A percentile compares a stretch with the other conserved stretches of the same genome.
These are phyloP conservation scores for Auricularia sp. DNA, from an alignment of 768 basidiomycete species.

Conservation along the genomic window DNA sequence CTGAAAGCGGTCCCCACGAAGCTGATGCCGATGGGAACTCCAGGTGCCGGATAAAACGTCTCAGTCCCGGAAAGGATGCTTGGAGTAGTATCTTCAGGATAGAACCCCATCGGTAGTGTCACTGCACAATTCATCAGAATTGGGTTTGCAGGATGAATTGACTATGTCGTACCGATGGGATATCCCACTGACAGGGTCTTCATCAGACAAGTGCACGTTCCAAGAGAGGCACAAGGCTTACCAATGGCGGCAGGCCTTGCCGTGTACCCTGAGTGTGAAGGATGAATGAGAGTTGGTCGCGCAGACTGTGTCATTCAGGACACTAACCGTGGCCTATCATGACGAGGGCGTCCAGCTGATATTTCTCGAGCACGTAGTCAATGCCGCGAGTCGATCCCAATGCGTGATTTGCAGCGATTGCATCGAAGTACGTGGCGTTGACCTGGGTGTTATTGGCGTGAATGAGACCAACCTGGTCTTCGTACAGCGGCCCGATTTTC, in stretches of 20 bases:
- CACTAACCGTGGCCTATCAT: conserved; percentile 4
- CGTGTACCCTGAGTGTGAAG: no score
- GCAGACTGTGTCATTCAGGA: background rate
- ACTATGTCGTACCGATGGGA: conserved; percentile 21
- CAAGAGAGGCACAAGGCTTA: conserved; percentile 12
- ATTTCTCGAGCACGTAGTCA: conserved; percentile 8
- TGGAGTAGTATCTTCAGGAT: conserved; percentile 31
- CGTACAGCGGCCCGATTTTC: conserved; percentile 9
- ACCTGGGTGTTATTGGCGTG: conserved; percentile 14
- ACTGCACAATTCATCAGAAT: conserved; percentile 12
- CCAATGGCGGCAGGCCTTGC: conserved; percentile 3
- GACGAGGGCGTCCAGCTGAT: conserved; percentile 10
- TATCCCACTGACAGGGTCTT: conserved; percentile 16
- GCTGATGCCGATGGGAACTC: conserved; percentile 50
- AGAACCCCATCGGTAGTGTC: conserved; percentile 52
- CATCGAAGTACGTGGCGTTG: conserved; percentile 29
- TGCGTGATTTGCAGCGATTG: conserved; percentile 34
- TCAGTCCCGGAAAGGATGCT: conserved; percentile 17
- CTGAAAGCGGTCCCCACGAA: conserved; percentile 55
- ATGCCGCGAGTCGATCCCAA: conserved; percentile 44
- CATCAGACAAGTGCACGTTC: conserved; percentile 12
- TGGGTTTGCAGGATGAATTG: background rate
- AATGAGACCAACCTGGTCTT: conserved; percentile 12
- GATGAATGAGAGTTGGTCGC: background rate
- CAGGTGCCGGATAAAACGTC: conserved; percentile 40